These are phyloP conservation scores for Nigrograna mackinnonii DNA, from an alignment of 2,329 filamentous ascomycete species.

Conservation along the genomic window DNA sequence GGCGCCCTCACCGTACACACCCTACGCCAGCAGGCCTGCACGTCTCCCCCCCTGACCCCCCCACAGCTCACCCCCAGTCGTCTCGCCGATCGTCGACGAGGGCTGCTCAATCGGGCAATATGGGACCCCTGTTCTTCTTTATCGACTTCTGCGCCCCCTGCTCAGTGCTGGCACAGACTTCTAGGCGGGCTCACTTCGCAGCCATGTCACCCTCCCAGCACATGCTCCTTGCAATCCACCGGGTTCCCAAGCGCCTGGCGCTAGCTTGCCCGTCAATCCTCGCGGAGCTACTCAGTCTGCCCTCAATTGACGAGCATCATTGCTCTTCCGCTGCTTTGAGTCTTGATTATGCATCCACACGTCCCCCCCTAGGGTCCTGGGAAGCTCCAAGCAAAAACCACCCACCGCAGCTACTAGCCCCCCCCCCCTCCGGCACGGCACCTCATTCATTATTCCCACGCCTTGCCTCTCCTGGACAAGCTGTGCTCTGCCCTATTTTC, in stretches of 20 bases:
- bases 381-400: slow-evolving; percentile 23
- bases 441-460: slow-evolving; percentile 10
- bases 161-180: not conserved
- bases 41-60: too few relatives aligned
- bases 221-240: slow-evolving; percentile 13
- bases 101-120: too few relatives aligned
- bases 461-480: not conserved
- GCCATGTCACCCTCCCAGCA: slow-evolving; percentile 13
- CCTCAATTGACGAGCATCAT: slow-evolving; percentile 36
- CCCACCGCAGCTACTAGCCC: slow-evolving; percentile 23
- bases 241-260: slow-evolving; percentile 37
- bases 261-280: slow-evolving; percentile 30
- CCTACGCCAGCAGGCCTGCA: too few relatives aligned
- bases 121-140: too few relatives aligned
- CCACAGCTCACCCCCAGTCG: not conserved
- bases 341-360: slow-evolving; percentile 36
- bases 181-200: slow-evolving; percentile 1
- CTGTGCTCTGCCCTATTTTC: slow-evolving; percentile 2
- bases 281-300: slow-evolving; percentile 20
- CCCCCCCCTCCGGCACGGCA: slow-evolving; percentile 16
- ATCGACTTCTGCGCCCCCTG: too few relatives aligned
- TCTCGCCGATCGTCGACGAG: too few relatives aligned
- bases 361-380: slow-evolving; percentile 31
- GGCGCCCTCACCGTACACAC: too few relatives aligned
- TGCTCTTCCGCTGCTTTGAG: slow-evolving; percentile 15